Evolutionary conservation across 371 early-diverging fungal genomes (phyloP), one percentile per base, ranked within the genome.

Genomic region (Mucor ambiguus): DNA sequence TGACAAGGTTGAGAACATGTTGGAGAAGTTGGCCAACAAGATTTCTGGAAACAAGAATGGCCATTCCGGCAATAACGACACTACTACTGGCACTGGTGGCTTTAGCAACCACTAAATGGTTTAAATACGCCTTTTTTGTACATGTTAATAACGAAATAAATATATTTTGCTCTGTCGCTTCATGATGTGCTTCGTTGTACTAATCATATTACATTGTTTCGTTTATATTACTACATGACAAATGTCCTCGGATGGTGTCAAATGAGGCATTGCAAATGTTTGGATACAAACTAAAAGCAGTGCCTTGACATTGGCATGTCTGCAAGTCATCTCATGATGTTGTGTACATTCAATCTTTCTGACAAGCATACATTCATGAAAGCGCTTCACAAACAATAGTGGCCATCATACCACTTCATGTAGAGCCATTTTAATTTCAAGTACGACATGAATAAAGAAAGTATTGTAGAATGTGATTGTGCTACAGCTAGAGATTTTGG

Each of bases 1-100:
- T 59, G 68, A 68, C 32, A 68, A 63, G 44, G 57, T 68, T 18
- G 68, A 68, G 20, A 30, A 49, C 30, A 44, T 63, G 58, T 41
- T 68, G 43, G 68, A 68, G 41, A 63, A 52, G 20, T 32, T 68
- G 20, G 68, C 59, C 20, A 22, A 20, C 14, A 68, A 68, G 41
- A 24, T 68, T 26, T 54, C 66, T 30, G 60, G 63, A 52, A 10
- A 3, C 52, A 52, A 16, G 26, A 10, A 20, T 9, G 3, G 18
- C 41, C 41, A 16, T 11, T 43, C 66, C 22, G 60, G 63, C 24
- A 24, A 8, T 14, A 26, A 16, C 12, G 14, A 28, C 24, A 1
- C 28, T 43, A 10, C 14, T 16, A 26, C n/a, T 60, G 32, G 22
- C 22, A 46, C 46, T 46, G 46, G 22, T 46, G 22, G 46, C 10